phyloP scores from a whole-genome alignment of 2,329 filamentous ascomycete species.

The Akanthomyces lecanii region DNA sequence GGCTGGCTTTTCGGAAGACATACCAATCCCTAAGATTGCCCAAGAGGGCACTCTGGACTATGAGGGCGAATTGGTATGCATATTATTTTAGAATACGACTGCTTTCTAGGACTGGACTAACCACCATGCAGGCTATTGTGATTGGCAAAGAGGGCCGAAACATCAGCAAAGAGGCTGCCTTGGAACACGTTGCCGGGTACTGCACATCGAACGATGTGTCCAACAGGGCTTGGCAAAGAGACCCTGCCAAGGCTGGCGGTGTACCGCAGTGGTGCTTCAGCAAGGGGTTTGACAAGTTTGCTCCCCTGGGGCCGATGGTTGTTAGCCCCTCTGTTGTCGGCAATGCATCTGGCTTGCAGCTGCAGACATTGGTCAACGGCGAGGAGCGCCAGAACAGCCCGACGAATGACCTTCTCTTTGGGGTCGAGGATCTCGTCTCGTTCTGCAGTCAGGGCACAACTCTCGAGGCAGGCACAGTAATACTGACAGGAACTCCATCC shows the following conservation, averaged over 20 bases:
- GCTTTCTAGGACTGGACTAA: neutral
- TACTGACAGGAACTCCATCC: conserved; percentile 45
- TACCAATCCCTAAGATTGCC: conserved; percentile 44
- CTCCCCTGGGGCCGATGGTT: conserved; percentile 48
- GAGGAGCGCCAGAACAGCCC: conserved; percentile 46
- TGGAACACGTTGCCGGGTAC: conserved; percentile 45
- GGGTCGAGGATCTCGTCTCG: conserved; percentile 41
- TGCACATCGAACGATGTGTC: conserved; percentile 50
- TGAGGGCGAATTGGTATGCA: conserved; percentile 42
- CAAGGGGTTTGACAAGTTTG: conserved; percentile 52
- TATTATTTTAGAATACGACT: neutral
- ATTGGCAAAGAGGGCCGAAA: conserved; percentile 51
- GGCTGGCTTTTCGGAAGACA: conserved; percentile 31
- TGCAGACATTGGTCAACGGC: conserved; percentile 45
- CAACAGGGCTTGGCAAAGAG: conserved; percentile 48
- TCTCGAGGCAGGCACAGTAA: conserved; percentile 45
- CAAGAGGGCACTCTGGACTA: conserved; percentile 46
- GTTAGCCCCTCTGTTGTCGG: conserved; percentile 30
- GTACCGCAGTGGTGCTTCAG: conserved; percentile 52
- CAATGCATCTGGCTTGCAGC: conserved; percentile 25
- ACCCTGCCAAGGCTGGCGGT: conserved; percentile 39
- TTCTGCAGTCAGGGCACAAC: conserved; percentile 48
- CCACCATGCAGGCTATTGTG: conserved; percentile 37
- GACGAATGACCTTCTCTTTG: conserved; percentile 47
- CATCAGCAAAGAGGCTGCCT: conserved; percentile 41